phyloP scores from a whole-genome alignment of 192 early-diverging fungal species.

The Coemansia sp. region DNA sequence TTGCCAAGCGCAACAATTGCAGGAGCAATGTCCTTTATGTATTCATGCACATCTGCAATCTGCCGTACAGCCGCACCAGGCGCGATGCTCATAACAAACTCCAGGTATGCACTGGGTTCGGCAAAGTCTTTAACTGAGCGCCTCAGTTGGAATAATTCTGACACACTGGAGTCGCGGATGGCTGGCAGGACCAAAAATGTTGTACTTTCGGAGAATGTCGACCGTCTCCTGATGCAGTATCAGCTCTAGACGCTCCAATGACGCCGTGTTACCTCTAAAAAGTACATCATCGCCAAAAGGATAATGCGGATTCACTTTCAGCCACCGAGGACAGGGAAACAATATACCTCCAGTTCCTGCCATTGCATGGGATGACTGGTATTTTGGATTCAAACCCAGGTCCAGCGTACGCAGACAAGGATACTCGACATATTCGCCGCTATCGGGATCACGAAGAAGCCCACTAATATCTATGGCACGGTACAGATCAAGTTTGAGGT shows the following conservation, averaged over 20 bases:
- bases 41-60: not conserved
- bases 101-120: not conserved
- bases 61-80: not conserved
- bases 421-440: constrained; percentile 3
- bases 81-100: not conserved
- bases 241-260: constrained; percentile 3
- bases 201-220: not conserved
- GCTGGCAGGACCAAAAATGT: not conserved
- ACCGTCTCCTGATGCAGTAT: not conserved
- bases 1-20: not conserved
- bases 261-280: constrained; percentile 1
- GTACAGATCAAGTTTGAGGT: not conserved
- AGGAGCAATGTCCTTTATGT: not conserved
- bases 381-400: not conserved
- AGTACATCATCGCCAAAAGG: constrained; percentile 7
- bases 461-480: not conserved
- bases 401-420: not conserved
- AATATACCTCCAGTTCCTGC: not conserved
- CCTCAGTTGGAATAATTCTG: not conserved
- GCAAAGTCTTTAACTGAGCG: not conserved
- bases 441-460: not conserved
- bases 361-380: too few species aligned
- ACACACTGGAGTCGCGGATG: not conserved
- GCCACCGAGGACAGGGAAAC: not conserved
- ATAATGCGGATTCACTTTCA: not conserved